Base-by-base conservation (phyloP, 2,329 filamentous ascomycete species). In the Kalmusia sp. region DNA sequence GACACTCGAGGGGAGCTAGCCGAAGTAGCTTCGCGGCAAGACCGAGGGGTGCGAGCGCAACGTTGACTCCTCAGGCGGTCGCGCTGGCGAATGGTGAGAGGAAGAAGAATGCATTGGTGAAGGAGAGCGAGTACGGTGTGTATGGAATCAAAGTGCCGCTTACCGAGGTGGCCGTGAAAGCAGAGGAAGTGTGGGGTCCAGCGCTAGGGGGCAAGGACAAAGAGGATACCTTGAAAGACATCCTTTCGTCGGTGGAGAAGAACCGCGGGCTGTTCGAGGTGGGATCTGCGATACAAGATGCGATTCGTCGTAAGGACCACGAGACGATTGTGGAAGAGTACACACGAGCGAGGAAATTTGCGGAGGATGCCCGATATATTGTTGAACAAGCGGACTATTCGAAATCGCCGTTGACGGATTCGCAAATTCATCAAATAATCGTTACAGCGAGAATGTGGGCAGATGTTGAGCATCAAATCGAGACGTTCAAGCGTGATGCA, bases 131-230 rank as follows among this genome's bases (percentile, higher is more conserved):
- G 49, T 76, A 75, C 44, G 73, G 73, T 33, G 72, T 76, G 9
- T 62, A 72, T 51, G 71, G 74, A 9, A 96, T 99, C 74, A 96
- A 96, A 70, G 84, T 82, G 1, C 93, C 95, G 15, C 79, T 99
- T 49, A 82, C 95, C 8, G 95, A 98, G 65, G 91, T 96, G 9
- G 92, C 91, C 1, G 90, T 92, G 55, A 97, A 97, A 74, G 95
- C 93, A 0, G 92, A 98, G 73, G 95, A 99, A 67, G 90, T 99
- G 7, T 99, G 96, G 93, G 95, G 95, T 0, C 95, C 95, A 2
- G 93, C 95, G 1, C 76, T 99, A 31, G 92, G 92, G 33, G 95
- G 95, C 3, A 87, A 91, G 24, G 93, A 98, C 65, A 92, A 93
- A 69, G 95, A 98, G 68, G 90, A 93, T 69, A 88, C 88, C 57